phyloP scores from a whole-genome alignment of 1,139 yeast genomes.

The Candida pseudoviswanathii region DNA sequence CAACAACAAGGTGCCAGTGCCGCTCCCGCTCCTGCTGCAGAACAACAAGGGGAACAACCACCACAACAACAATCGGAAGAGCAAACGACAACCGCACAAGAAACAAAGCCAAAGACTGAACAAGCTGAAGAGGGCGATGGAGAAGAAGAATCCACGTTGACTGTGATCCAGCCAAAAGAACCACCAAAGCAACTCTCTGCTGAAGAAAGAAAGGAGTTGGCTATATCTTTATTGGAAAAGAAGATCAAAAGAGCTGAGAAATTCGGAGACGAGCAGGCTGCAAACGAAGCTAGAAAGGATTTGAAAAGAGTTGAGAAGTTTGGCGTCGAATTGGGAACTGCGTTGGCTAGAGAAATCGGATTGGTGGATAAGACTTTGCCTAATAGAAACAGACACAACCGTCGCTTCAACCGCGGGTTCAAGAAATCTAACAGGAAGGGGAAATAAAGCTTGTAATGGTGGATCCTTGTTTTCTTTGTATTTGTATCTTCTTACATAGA shows the following conservation, averaged over 20 bases:
- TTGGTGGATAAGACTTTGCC: conserved; percentile 42
- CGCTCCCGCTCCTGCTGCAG: no score
- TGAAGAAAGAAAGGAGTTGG: conserved; percentile 71
- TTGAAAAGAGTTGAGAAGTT: conserved; percentile 78
- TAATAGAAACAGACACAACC: conserved; percentile 18
- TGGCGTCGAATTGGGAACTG: conserved; percentile 73
- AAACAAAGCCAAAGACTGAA: conserved; percentile 16
- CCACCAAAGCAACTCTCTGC: conserved; percentile 51
- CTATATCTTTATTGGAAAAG: conserved; percentile 66
- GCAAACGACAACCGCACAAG: conserved; percentile 12
- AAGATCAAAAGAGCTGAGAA: conserved; percentile 75
- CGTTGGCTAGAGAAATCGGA: conserved; percentile 70
- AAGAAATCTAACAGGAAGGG: conserved; percentile 11
- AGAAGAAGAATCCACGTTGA: conserved; percentile 15
- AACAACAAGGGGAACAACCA: conserved; percentile 17
- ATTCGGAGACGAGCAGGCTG: conserved; percentile 65
- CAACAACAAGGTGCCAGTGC: conserved; percentile 20
- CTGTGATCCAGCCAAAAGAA: conserved; percentile 19
- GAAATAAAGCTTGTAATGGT: conserved; percentile 2
- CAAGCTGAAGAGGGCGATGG: conserved; percentile 19
- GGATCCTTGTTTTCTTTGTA: no score
- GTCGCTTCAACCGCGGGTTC: conserved; percentile 15
- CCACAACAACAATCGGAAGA: conserved; percentile 17
- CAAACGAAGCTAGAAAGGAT: conserved; percentile 57
- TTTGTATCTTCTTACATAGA: no score